Conservation (phyloP, 2,329 filamentous ascomycete genomes). For the Fusarium newnesense region DNA sequence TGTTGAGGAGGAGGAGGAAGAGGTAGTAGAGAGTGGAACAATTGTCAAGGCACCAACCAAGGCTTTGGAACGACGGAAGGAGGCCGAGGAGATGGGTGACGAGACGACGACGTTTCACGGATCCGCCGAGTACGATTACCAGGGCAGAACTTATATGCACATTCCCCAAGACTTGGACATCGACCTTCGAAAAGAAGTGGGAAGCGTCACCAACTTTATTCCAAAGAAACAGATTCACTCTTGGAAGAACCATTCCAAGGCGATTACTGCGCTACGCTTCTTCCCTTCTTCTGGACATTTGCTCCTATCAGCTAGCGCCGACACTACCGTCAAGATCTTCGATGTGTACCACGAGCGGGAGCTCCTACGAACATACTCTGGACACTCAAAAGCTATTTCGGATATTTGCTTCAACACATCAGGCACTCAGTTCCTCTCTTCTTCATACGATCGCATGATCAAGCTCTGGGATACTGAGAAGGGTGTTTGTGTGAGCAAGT, state of each 20-base stretch:
- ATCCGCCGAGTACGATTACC: conserved; percentile 85
- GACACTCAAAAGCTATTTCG: conserved; percentile 89
- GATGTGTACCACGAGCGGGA: conserved; percentile 92
- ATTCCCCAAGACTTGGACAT: conserved; percentile 90
- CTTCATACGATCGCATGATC: conserved; percentile 94
- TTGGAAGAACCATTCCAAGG: conserved; percentile 85
- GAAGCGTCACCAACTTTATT: conserved; percentile 87
- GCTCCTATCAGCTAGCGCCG: conserved; percentile 87
- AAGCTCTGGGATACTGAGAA: conserved; percentile 99
- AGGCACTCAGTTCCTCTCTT: conserved; percentile 88
- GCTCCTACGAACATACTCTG: conserved; percentile 88
- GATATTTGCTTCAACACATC: conserved; percentile 87
- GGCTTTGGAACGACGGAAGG: conserved; percentile 65
- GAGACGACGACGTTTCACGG: conserved; percentile 93
- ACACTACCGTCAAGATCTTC: conserved; percentile 92
- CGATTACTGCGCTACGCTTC: conserved; percentile 89
- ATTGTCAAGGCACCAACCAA: conserved; percentile 66
- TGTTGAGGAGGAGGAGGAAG: conserved; percentile 78
- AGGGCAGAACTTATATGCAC: conserved; percentile 97
- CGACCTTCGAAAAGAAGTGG: conserved; percentile 82
- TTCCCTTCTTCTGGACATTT: conserved; percentile 90
- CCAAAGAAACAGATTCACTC: conserved; percentile 94
- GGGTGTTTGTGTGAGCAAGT: conserved; percentile 86
- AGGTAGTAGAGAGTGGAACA: conserved; percentile 72
- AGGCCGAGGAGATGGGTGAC: conserved; percentile 68